Conservation (phyloP, 768 basidiomycete species). For the Daedaleopsis sinensis region DNA sequence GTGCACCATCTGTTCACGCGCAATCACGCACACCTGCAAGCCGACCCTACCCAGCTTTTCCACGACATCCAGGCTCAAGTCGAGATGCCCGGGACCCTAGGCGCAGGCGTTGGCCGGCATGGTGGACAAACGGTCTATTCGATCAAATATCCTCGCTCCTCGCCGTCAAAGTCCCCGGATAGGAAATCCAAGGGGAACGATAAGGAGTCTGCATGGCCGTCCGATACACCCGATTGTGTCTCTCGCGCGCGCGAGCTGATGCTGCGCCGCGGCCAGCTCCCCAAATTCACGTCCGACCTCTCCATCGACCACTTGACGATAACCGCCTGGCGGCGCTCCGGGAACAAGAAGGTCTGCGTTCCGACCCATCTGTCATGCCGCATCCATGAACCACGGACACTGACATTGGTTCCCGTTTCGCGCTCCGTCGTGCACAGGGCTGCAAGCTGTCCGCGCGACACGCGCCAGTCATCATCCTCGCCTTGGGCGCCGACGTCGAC, state of each 20-base stretch:
- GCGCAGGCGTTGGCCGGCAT: background rate
- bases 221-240: constrained; percentile 1
- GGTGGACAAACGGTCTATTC: background rate
- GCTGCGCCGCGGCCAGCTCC: background rate
- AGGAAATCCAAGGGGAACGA: background rate
- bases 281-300: background rate
- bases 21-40: constrained; percentile 1
- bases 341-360: constrained; percentile 7
- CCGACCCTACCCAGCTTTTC: constrained; percentile 3
- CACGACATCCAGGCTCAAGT: constrained; percentile 4
- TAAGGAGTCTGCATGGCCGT: background rate
- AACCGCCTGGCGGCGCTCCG: constrained; percentile 6
- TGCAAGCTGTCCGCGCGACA: constrained; percentile 3
- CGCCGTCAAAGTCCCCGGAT: background rate
- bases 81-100: background rate
- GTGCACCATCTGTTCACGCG: constrained; percentile 14
- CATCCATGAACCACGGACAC: background rate
- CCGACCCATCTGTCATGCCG: background rate
- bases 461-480: background rate
- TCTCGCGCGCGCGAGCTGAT: background rate
- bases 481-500: constrained; percentile 14
- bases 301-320: background rate
- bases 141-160: background rate
- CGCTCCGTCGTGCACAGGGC: background rate
- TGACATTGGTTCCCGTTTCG: background rate